phyloP scores from a whole-genome alignment of 2,329 filamentous ascomycete genomes.

The Xylariaceae sp. region DNA sequence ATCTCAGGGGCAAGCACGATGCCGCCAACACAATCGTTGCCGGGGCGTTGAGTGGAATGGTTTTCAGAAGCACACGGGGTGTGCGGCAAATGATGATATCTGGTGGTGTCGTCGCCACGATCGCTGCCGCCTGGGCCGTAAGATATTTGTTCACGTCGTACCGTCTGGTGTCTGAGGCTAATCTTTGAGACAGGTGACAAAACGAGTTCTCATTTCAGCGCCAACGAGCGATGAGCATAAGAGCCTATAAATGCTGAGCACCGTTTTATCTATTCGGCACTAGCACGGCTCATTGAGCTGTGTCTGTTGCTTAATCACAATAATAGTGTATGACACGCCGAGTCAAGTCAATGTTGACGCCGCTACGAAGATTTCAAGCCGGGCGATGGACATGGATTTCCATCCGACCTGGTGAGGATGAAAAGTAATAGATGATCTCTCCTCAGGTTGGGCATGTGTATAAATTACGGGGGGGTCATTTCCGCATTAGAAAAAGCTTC shows the following conservation, averaged over 20 bases:
- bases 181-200: slow-evolving; percentile 27
- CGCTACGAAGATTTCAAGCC: slow-evolving; percentile 23
- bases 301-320: slow-evolving; percentile 13
- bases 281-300: slow-evolving; percentile 3
- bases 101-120: slow-evolving; percentile 76
- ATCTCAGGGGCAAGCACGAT: slow-evolving; percentile 79
- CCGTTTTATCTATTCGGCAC: neutral
- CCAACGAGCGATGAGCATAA: slow-evolving; percentile 23
- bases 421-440: slow-evolving; percentile 49
- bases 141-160: neutral
- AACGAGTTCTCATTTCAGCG: slow-evolving; percentile 23
- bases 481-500: slow-evolving; percentile 39
- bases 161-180: slow-evolving; percentile 32
- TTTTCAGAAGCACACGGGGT: slow-evolving; percentile 95
- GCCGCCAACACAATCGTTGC: slow-evolving; percentile 81
- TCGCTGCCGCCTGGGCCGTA: slow-evolving; percentile 89
- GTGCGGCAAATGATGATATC: slow-evolving; percentile 91
- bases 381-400: slow-evolving; percentile 19
- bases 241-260: slow-evolving; percentile 15
- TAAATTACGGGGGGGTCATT: slow-evolving; percentile 45
- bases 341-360: slow-evolving; percentile 14
- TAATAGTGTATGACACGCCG: slow-evolving; percentile 30
- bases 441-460: slow-evolving; percentile 45
- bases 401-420: slow-evolving; percentile 25
- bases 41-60: slow-evolving; percentile 80